Conservation (phyloP, 1,284 basidiomycete species). For the Clitocybe nebularis region DNA sequence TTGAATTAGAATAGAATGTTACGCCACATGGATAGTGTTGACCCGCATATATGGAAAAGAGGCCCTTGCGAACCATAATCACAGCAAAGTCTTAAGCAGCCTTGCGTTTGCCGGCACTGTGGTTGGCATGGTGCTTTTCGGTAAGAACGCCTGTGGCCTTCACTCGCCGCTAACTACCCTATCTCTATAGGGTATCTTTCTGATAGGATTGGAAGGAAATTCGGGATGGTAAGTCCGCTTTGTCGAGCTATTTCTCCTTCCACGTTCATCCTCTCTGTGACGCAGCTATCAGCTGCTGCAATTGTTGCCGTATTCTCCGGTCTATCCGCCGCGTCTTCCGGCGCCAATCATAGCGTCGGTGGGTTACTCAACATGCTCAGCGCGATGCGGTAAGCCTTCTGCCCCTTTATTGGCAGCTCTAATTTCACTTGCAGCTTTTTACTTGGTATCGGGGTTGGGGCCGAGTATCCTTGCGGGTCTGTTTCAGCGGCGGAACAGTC, state of each 20-base stretch:
- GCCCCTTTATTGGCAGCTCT: not conserved
- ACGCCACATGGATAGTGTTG: conserved; percentile 44
- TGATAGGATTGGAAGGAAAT: conserved; percentile 86
- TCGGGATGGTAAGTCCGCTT: conserved; percentile 65
- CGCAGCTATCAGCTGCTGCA: conserved; percentile 68
- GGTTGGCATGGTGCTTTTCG: conserved; percentile 76
- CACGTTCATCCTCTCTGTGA: too few relatives aligned
- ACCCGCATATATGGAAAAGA: conserved; percentile 60
- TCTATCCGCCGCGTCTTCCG: conserved; percentile 83
- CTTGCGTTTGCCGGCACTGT: conserved; percentile 81
- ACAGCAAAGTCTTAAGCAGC: conserved; percentile 61
- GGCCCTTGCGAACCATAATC: conserved; percentile 44
- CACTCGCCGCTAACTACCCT: not conserved
- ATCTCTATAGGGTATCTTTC: conserved; percentile 57
- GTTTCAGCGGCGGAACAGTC: conserved; percentile 92
- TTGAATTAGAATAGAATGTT: conserved; percentile 3
- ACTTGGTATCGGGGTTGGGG: conserved; percentile 81
- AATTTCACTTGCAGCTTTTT: conserved; percentile 53
- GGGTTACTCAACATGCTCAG: conserved; percentile 79
- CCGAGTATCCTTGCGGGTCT: conserved; percentile 88
- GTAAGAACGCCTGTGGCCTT: conserved; percentile 25
- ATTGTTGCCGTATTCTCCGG: conserved; percentile 80
- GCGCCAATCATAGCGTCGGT: conserved; percentile 65
- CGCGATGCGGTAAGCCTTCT: conserved; percentile 63
- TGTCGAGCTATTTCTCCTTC: too few relatives aligned